phyloP scores from a whole-genome alignment of 192 early-diverging fungal genomes.

The Entomortierella lignicola region DNA sequence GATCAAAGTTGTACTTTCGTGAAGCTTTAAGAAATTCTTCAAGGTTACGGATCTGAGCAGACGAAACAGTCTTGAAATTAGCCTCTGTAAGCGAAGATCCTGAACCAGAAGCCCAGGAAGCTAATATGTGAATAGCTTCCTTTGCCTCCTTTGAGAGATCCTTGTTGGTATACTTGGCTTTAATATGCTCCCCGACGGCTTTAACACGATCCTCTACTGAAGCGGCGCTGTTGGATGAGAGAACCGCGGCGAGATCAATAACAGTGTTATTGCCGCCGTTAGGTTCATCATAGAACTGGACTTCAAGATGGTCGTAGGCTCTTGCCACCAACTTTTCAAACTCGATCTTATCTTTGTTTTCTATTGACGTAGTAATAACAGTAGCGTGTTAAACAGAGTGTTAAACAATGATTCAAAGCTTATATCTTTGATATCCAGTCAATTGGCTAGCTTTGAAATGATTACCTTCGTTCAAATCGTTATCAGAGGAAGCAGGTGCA shows the following conservation, averaged over 20 bases:
- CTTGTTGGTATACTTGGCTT: neutral
- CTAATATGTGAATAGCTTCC: slow-evolving; percentile 37
- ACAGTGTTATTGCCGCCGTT: neutral
- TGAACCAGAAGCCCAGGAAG: slow-evolving; percentile 25
- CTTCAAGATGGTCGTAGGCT: slow-evolving; percentile 43
- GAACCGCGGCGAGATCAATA: slow-evolving; percentile 30
- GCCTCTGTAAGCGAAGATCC: slow-evolving; percentile 2
- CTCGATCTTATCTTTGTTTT: slow-evolving; percentile 35
- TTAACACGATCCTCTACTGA: slow-evolving; percentile 24
- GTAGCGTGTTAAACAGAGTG: neutral
- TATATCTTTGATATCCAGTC: neutral
- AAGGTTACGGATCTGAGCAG: slow-evolving; percentile 40
- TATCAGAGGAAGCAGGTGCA: neutral
- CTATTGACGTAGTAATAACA: slow-evolving; percentile 1
- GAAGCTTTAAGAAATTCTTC: slow-evolving; percentile 57
- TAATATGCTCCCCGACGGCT: slow-evolving; percentile 31
- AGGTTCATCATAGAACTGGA: slow-evolving; percentile 31
- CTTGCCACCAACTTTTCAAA: slow-evolving; percentile 34
- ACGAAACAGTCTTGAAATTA: slow-evolving; percentile 15
- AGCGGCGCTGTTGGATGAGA: slow-evolving; percentile 18
- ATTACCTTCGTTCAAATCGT: neutral
- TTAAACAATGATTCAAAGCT: neutral
- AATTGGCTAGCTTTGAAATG: neutral
- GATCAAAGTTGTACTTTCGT: slow-evolving; percentile 75
- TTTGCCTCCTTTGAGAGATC: slow-evolving; percentile 32